These are phyloP conservation scores for Podospora anserina DNA, from an alignment of 495 filamentous ascomycete species.

Conservation along the genomic window DNA sequence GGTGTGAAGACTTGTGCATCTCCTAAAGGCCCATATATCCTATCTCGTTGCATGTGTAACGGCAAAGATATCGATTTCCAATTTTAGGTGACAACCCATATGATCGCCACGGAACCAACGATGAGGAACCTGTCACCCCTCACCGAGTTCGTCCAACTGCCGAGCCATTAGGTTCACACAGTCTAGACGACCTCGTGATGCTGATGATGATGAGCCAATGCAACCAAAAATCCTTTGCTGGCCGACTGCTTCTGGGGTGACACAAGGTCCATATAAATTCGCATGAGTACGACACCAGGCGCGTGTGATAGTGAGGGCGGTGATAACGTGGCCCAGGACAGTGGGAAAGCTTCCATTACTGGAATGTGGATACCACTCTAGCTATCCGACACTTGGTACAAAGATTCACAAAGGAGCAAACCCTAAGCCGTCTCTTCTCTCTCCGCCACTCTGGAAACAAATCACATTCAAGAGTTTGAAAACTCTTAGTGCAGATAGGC, in stretches of 20 bases:
- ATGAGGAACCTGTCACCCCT: neutral
- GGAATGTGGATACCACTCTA: neutral
- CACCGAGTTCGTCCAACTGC: constrained; percentile 4
- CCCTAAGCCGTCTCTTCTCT: constrained; percentile 1
- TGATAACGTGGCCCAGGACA: neutral
- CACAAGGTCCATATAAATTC: neutral
- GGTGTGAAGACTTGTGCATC: neutral
- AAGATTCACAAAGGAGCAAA: neutral
- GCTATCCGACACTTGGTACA: neutral
- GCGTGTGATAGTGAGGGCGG: neutral
- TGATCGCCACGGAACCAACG: neutral
- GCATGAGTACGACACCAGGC: neutral
- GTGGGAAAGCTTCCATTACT: neutral
- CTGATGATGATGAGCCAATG: neutral
- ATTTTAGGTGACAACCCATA: neutral
- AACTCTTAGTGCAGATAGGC: neutral
- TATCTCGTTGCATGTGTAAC: neutral
- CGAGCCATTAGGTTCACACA: neutral
- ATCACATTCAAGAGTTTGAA: neutral
- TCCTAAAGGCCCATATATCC: neutral
- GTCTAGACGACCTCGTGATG: constrained; percentile 5
- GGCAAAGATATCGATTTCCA: neutral
- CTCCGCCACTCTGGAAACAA: constrained; percentile 17
- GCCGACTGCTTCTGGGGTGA: constrained; percentile 6
- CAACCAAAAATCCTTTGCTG: constrained; percentile 6